Base-by-base conservation (phyloP, 2,329 filamentous ascomycete genomes). In the Furcasterigmium sp. region DNA sequence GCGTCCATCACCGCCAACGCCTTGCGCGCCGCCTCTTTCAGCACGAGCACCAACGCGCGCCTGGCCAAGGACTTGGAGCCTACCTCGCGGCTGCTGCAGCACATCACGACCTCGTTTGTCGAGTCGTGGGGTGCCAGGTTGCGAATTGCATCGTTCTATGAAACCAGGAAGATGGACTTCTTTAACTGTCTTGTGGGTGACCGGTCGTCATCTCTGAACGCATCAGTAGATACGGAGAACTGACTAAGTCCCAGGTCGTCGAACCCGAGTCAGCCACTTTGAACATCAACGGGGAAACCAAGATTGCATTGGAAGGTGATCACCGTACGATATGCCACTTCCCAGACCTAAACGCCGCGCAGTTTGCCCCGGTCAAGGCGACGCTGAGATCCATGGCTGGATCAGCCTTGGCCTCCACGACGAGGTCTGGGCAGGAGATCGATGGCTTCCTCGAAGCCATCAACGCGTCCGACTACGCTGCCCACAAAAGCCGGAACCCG, bases 111-210 rank as follows among this genome's bases (percentile, higher is more conserved):
- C 11, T 17, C 44, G 3, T 46, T 46, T 15, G 14, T 39, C 3
- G 13, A 13, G 3, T 9, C 14, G 5, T 43, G 34, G 11, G 19
- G 15, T 14, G 50, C 51, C 34, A 37, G n/a, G n/a, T n/a, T 58
- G 25, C 51, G 51, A 25, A 46, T 47, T 5, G 42, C 56, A 1
- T 59, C 55, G 2, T 57, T 55, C n/a, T 52, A 55, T 26, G 55
- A 59, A 43, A 58, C 56, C 8, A 46, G 48, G 36, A 48, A 54
- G 39, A 51, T 52, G 10, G 39, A 41, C 1, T 46, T 23, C 17
- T 10, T 39, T 6, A 42, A 35, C 7, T 14, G 23, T 8, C 15
- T 42, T 25, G 39, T 39, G 8, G 18, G 39, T 15, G 3, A 7
- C 25, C 43, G 11, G 10, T 37, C 18, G 11, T 8, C 11, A 13